Base-by-base conservation (phyloP, 495 filamentous ascomycete species). In the Xylaria telfairii region DNA sequence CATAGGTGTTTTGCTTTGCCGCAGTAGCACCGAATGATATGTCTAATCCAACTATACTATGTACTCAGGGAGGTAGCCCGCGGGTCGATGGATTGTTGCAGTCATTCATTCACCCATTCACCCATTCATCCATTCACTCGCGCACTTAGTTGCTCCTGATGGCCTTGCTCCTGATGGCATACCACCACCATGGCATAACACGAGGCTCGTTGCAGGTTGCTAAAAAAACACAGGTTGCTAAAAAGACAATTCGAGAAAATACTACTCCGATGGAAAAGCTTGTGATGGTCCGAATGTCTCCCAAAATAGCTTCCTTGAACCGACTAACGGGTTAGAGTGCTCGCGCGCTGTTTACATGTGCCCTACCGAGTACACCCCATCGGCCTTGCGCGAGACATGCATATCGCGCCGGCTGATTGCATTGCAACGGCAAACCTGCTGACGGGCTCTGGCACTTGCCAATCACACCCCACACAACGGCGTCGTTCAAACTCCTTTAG, bases 301-400 rank as follows among this genome's bases (percentile, higher is more conserved):
- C 64, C 46, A 54, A 66, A 66, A 66, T 66, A 66, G 64, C 46
- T 54, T 66, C 47, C 1, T 54, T 41, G 46, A 34, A 32, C 32
- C 26, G 44, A 51, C 7, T 65, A 44, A 37, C 39, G 62, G 32
- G 6, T 19, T 37, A 8, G 17, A 64, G 49, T 34, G 44, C 51
- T 59, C n/a, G 56, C 19, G 57, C 37, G 42, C 21, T 64, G 24
- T 49, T 47, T 64, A 53, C 30, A 66, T 19, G 42, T 66, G 64
- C 64, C 56, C 30, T 59, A n/a, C n/a, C n/a, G n/a, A n/a, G n/a
- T n/a, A 66, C 64, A 49, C 61, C 56, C 61, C 68, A 56, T 65
- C 68, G 68, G 68, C 19, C n/a, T 56, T 65, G 32, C 37, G 68
- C 68, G 68, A 70, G 68, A 70, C 68, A 70, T 70, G 68, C 68